Conservation (phyloP, 176 grass and related monocot species). For the Microstegium vimineum region DNA sequence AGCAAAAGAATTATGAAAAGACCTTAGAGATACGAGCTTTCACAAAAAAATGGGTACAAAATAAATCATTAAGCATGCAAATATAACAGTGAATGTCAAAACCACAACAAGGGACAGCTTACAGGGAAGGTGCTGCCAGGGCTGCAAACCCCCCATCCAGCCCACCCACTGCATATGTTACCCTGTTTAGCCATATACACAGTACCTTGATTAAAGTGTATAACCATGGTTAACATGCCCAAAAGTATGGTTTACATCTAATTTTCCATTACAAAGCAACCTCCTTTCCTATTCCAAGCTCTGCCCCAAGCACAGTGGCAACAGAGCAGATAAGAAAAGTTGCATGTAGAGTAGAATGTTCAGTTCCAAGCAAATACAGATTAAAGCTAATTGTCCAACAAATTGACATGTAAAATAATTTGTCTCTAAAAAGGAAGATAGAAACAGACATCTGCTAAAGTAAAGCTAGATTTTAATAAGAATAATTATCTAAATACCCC, state of each 20-base stretch:
- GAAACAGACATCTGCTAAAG: neutral
- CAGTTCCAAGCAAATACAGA: neutral
- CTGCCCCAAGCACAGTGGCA: neutral
- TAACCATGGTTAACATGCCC: neutral
- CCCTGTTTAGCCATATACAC: neutral
- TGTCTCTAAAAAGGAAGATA: neutral
- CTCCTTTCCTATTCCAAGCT: neutral
- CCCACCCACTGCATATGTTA: neutral
- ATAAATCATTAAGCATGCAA: neutral
- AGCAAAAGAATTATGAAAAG: neutral
- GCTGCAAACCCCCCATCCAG: neutral
- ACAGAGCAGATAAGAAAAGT: neutral
- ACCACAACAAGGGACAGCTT: neutral
- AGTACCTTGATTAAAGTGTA: neutral
- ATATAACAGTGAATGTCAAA: neutral
- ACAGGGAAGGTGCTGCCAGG: neutral
- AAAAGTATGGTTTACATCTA: neutral
- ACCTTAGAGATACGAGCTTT: neutral
- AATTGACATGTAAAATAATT: neutral
- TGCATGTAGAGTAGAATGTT: neutral
- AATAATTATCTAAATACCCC: neutral
- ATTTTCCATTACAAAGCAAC: neutral
- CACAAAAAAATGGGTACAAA: neutral
- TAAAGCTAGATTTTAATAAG: neutral
- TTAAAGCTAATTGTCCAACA: neutral